Conservation (phyloP, 345 rosid species). For the Boechera retrofracta region DNA sequence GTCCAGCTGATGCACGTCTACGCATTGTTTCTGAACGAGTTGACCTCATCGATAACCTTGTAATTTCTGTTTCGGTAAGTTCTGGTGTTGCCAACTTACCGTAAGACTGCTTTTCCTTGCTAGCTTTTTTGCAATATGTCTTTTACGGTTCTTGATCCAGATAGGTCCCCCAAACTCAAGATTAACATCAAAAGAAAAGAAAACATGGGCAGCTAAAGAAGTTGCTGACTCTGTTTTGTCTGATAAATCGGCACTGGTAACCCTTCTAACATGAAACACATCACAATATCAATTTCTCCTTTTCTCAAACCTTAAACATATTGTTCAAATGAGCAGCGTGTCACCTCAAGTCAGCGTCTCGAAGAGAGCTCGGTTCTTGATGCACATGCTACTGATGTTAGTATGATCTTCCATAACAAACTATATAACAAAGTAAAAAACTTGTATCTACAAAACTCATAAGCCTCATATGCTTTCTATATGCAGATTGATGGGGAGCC, state of each 20-base stretch:
- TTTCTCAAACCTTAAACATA: constrained; percentile 25
- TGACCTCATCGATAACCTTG: constrained; percentile 82
- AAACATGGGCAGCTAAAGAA: constrained; percentile 81
- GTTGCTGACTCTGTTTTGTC: constrained; percentile 92
- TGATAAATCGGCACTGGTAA: constrained; percentile 93
- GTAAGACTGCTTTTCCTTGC: background rate
- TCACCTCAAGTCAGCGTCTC: constrained; percentile 89
- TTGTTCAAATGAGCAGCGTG: constrained; percentile 62
- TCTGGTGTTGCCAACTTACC: constrained; percentile 23
- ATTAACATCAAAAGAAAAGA: constrained; percentile 82
- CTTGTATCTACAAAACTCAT: background rate
- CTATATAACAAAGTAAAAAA: background rate
- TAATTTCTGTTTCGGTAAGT: constrained; percentile 81
- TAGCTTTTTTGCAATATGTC: constrained; percentile 35
- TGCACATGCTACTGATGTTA: constrained; percentile 70
- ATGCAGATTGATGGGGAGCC: constrained; percentile 82
- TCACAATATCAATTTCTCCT: background rate
- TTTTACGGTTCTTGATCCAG: constrained; percentile 63
- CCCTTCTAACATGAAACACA: constrained; percentile 18
- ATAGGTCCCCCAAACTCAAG: constrained; percentile 90
- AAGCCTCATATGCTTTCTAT: constrained; percentile 5
- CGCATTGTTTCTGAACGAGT: constrained; percentile 90
- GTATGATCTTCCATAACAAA: constrained; percentile 24
- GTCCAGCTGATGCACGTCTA: constrained; percentile 89
- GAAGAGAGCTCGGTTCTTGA: constrained; percentile 91